Evolutionary conservation across 306 rosid species (phyloP).

Genomic region (Prunus davidiana): DNA sequence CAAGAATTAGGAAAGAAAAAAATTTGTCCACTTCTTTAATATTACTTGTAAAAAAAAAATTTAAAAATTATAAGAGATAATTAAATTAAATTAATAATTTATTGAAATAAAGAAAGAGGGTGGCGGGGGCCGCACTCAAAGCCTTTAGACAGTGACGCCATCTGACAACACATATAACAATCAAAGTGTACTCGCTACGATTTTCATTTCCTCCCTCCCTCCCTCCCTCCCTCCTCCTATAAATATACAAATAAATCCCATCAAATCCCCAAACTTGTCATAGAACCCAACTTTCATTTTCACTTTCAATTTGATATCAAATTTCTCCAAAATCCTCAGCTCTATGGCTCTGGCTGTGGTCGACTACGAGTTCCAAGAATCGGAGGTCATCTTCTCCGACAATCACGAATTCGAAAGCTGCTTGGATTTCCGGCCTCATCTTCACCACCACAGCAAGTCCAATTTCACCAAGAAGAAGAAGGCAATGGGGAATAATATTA

Average conservation of each 20-base stretch:
- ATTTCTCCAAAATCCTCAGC: background rate
- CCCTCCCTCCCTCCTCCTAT: slow-evolving; percentile 20
- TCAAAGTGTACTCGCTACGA: slow-evolving; percentile 42
- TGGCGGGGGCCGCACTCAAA: slow-evolving; percentile 62
- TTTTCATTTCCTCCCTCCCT: slow-evolving; percentile 13
- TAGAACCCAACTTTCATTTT: background rate
- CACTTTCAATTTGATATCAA: background rate
- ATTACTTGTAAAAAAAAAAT: background rate
- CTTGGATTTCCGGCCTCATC: background rate
- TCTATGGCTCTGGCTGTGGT: slow-evolving; percentile 24
- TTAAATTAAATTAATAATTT: background rate
- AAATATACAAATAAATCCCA: slow-evolving; percentile 26
- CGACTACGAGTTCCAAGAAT: slow-evolving; percentile 54
- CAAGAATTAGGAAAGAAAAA: no score
- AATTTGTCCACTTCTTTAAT: no score
- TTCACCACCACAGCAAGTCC: background rate
- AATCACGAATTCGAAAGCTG: background rate
- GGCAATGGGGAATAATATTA: slow-evolving; percentile 2
- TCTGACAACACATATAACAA: slow-evolving; percentile 36
- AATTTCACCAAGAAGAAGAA: slow-evolving; percentile 13
- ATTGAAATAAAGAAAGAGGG: no score
- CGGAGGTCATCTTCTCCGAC: slow-evolving; percentile 67
- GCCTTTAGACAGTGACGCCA: slow-evolving; percentile 43
- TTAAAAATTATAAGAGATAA: background rate
- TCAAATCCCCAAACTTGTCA: background rate